Conservation (phyloP, 108 stramenopile genomes). For the Cylindrotheca fusiformis region DNA sequence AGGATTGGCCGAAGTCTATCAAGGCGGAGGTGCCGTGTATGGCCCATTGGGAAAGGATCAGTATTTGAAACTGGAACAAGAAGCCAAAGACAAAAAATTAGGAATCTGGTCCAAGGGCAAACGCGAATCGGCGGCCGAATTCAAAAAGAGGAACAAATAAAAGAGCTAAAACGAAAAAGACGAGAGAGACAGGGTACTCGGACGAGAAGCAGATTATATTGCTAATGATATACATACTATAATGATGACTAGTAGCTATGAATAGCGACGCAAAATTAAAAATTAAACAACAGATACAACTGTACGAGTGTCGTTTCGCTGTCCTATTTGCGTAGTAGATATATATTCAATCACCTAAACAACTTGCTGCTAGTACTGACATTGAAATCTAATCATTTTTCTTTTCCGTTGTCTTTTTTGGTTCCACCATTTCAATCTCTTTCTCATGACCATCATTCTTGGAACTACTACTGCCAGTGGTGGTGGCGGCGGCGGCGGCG, state of each 20-base stretch:
- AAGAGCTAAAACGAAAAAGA: too few relatives aligned
- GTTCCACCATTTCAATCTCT: conserved; percentile 26
- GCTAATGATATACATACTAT: too few relatives aligned
- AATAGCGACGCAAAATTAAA: too few relatives aligned
- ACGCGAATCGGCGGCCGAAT: conserved; percentile 49
- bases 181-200: too few relatives aligned
- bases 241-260: too few relatives aligned
- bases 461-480: not conserved
- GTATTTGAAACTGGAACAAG: conserved; percentile 32
- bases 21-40: conserved; percentile 50
- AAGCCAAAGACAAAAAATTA: conserved; percentile 23
- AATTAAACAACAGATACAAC: too few relatives aligned
- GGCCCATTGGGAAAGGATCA: conserved; percentile 38
- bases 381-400: conserved; percentile 5
- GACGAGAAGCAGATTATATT: too few relatives aligned
- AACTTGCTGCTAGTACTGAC: too few relatives aligned
- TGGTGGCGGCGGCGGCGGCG: too few relatives aligned
- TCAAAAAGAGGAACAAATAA: conserved; percentile 42
- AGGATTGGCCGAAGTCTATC: conserved; percentile 55
- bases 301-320: too few relatives aligned
- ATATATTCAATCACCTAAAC: too few relatives aligned
- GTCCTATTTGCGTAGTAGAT: too few relatives aligned
- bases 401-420: conserved; percentile 6
- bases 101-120: conserved; percentile 43
- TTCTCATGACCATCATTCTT: not conserved